phyloP scores from a whole-genome alignment of 1,139 yeast species.

The Pichia sp. region DNA sequence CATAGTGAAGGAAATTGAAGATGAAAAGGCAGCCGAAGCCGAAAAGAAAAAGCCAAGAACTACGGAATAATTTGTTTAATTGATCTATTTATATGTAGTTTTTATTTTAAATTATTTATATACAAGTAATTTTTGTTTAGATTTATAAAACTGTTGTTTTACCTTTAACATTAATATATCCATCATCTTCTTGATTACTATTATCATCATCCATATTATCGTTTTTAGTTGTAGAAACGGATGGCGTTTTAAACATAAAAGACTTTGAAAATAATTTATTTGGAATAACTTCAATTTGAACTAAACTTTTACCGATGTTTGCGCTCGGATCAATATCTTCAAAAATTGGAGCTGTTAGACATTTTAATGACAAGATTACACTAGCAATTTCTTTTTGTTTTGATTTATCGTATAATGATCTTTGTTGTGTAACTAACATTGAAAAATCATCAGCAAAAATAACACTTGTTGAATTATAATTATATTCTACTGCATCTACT shows the following conservation, averaged over 20 bases:
- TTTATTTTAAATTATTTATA: neutral
- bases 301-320: slow-evolving; percentile 19
- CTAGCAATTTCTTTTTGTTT: slow-evolving; percentile 23
- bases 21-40: slow-evolving; percentile 84
- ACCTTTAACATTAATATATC: slow-evolving; percentile 29
- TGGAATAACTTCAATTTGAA: slow-evolving; percentile 32
- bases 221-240: slow-evolving; percentile 11
- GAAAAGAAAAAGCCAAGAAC: slow-evolving; percentile 68
- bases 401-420: slow-evolving; percentile 27
- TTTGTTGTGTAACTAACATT: slow-evolving; percentile 25
- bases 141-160: slow-evolving; percentile 22
- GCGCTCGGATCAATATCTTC: slow-evolving; percentile 23
- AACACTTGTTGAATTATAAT: slow-evolving; percentile 21
- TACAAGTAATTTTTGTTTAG: neutral
- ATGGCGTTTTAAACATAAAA: slow-evolving; percentile 27
- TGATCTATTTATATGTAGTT: neutral
- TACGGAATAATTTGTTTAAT: slow-evolving; percentile 15
- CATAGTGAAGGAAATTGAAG: slow-evolving; percentile 79
- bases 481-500: slow-evolving; percentile 30
- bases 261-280: slow-evolving; percentile 17
- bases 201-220: slow-evolving; percentile 10
- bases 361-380: slow-evolving; percentile 22
- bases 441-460: slow-evolving; percentile 15
- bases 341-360: slow-evolving; percentile 16
- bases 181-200: slow-evolving; percentile 17